These are phyloP conservation scores for Torulaspora globosa DNA, from an alignment of 1,139 yeast genomes.

Conservation along the genomic window DNA sequence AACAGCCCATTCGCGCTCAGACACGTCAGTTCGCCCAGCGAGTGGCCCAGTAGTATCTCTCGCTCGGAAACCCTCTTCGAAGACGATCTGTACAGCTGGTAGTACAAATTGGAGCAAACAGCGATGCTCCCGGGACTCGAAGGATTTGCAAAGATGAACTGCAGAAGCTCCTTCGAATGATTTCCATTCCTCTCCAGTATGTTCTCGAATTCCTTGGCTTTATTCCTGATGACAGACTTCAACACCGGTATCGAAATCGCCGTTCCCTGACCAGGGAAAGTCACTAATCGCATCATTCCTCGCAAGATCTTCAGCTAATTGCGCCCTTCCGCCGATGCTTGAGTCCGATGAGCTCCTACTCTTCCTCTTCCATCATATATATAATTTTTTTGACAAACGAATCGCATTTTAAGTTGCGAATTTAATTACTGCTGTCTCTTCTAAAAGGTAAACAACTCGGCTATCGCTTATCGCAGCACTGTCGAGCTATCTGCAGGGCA, in stretches of 20 bases:
- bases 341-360: background rate
- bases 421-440: background rate
- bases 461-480: background rate
- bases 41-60: slow-evolving; percentile 47
- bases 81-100: slow-evolving; percentile 22
- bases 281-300: slow-evolving; percentile 25
- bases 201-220: slow-evolving; percentile 23
- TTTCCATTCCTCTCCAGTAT: slow-evolving; percentile 22
- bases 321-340: background rate
- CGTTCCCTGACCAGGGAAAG: slow-evolving; percentile 39
- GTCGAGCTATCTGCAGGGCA: too few species aligned
- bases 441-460: background rate
- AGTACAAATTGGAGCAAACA: slow-evolving; percentile 32
- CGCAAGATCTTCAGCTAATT: too few species aligned
- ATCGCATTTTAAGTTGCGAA: slow-evolving; percentile 1
- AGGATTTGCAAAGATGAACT: slow-evolving; percentile 26
- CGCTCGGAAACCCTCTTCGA: slow-evolving; percentile 7
- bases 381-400: background rate
- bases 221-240: slow-evolving; percentile 26
- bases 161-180: slow-evolving; percentile 23
- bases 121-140: slow-evolving; percentile 35
- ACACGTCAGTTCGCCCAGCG: slow-evolving; percentile 53
- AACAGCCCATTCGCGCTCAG: slow-evolving; percentile 42
- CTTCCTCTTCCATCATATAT: background rate
- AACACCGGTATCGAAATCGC: slow-evolving; percentile 29